Base-by-base conservation (phyloP, 441 rosid genomes). In the Erodium moschatum region DNA sequence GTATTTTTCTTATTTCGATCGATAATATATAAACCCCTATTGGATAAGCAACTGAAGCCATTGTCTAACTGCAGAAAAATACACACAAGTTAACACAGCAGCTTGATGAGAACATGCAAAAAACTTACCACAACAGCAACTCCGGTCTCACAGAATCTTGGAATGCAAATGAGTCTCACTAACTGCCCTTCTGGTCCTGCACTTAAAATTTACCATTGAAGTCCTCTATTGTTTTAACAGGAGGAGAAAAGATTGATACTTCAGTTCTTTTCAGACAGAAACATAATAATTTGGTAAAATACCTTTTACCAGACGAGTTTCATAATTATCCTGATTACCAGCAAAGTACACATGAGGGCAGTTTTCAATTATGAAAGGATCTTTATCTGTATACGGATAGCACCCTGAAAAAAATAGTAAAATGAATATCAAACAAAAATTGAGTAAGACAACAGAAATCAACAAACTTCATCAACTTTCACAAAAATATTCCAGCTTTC, bases 321-420 rank as follows among this genome's bases (percentile, higher is more conserved):
- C 92, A 68, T 73, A 93, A 75, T 84, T 86, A 56, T 87, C 86
- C 79, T 87, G 96, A 79, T 93, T 91, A 35, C 97, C 97, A 13
- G 76, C 86, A 65, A 91, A 94, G 81, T 89, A 94, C 58, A 94
- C 94, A 88, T 89, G 96, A 69, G 98, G 98, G 46, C 97, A 94
- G 72, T 80, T 84, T 77, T 91, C 97, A 13, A 94, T 84, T 67
- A 91, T 77, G 84, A 94, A 94, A 75, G 98, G 98, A 83, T 94
- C 97, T 74, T 85, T 85, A 75, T 91, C 97, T 1, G 86, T 84
- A 84, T 84, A 94, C 74, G 98, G 98, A 81, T 91, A 94, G 74
- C 97, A 94, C 35, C 96, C 96, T 94, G 87, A 70, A 79, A 52
- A 7, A 67, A 69, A 71, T 6, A 7, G 44, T 38, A 38, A 15